Base-by-base conservation (phyloP, 805 yeast species). In the Candida dendrica region DNA sequence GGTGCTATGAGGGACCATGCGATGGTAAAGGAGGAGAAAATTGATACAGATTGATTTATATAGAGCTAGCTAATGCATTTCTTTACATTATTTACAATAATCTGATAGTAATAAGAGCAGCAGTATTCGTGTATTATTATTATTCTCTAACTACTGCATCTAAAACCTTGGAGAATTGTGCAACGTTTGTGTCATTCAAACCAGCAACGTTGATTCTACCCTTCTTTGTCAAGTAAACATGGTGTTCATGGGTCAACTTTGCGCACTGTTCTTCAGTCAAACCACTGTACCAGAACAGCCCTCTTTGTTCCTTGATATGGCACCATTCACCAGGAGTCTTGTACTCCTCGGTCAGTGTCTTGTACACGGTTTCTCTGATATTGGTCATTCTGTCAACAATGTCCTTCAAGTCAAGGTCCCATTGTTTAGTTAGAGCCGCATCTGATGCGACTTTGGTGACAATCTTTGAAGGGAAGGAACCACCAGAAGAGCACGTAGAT, bases 211-310 rank as follows among this genome's bases (percentile, higher is more conserved):
- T 78, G 58, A 85, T 79, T 61, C 95, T 79, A 37, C 95, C 93
- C 60, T 82, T 85, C 46, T 75, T 74, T 41, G 90, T 81, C 52
- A 86, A 74, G 59, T 86, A 85, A 37, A 85, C 82, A 31, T 82
- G 77, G 63, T 68, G 77, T 66, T 82, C 79, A 44, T 71, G 70
- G 58, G 82, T 79, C 55, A 85, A 74, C 48, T 72, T 68, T 47
- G 73, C 71, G 43, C 81, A 87, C 66, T 85, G 90, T 44, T 73
- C 77, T 37, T 75, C 67, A 34, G 64, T 56, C 53, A 85, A 71
- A 13, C 93, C 95, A 38, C 93, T 84, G 70, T 74, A 85, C 53
- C 86, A 81, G 66, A 85, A 84, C 93, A 85, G 84, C 52, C 95
- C 95, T 56, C 85, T 78, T 66, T 85, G 95, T 59, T 77, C 72